phyloP scores from a whole-genome alignment of 2,329 filamentous ascomycete genomes.

The Alternaria gaisen region DNA sequence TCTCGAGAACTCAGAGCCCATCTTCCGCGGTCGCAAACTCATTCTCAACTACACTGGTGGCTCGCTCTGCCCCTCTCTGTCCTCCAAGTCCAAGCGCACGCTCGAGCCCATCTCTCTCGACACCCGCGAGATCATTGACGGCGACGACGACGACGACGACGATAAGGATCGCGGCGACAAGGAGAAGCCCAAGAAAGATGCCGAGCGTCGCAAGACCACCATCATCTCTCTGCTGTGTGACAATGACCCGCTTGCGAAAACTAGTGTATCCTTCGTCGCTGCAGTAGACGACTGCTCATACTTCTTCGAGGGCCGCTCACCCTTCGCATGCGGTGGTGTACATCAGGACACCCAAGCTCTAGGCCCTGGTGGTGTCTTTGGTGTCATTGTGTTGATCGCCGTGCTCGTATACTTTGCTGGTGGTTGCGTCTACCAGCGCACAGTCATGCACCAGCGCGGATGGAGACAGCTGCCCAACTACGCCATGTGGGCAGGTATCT shows the following conservation, averaged over 20 bases:
- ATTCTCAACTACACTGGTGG: constrained; percentile 62
- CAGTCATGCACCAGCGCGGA: constrained; percentile 90
- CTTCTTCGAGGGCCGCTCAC: constrained; percentile 90
- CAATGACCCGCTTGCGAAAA: constrained; percentile 74
- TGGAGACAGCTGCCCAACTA: constrained; percentile 98
- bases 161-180: constrained; percentile 45
- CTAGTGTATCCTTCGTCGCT: constrained; percentile 83
- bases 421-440: constrained; percentile 94
- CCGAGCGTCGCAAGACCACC: constrained; percentile 74
- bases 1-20: constrained; percentile 62
- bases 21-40: constrained; percentile 72
- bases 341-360: constrained; percentile 66
- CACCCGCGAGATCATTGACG: constrained; percentile 53
- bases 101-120: constrained; percentile 34
- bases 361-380: constrained; percentile 80
- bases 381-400: constrained; percentile 80
- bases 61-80: constrained; percentile 54
- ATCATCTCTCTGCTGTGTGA: constrained; percentile 95
- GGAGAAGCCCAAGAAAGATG: constrained; percentile 58
- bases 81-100: constrained; percentile 35
- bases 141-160: constrained; percentile 48
- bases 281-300: constrained; percentile 93
- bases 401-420: constrained; percentile 89
- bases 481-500: constrained; percentile 87
- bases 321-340: constrained; percentile 81